A percentile compares a stretch with the other conserved stretches of the same genome.
Conservation (phyloP, 2,329 filamentous ascomycete genomes). For the Aspergillus terreus region DNA sequence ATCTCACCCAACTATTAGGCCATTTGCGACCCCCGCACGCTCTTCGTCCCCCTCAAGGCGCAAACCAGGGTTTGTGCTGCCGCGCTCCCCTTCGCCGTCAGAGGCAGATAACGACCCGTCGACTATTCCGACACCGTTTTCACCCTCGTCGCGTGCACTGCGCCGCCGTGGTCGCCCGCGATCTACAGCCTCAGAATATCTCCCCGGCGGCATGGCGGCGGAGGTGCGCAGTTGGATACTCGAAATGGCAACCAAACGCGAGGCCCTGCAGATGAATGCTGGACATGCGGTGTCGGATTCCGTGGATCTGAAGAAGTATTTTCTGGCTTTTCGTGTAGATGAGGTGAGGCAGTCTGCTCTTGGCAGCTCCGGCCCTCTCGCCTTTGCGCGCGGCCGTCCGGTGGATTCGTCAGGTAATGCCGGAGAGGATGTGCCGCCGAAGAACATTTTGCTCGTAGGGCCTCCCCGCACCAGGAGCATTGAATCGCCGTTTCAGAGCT, state of each 20-base stretch:
- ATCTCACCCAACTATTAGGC: neutral
- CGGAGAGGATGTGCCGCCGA: conserved; percentile 2
- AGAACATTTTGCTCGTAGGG: conserved; percentile 29
- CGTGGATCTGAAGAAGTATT: conserved; percentile 12
- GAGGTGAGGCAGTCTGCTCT: conserved; percentile 15
- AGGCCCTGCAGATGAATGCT: conserved; percentile 12
- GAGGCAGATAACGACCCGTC: conserved; percentile 13
- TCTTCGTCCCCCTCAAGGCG: conserved; percentile 17
- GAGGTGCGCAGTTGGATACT: conserved; percentile 41
- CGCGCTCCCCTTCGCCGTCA: conserved; percentile 32
- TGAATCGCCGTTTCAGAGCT: neutral
- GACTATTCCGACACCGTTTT: conserved; percentile 30
- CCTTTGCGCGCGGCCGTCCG: conserved; percentile 17
- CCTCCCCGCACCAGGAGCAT: conserved; percentile 14
- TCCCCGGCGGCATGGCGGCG: conserved; percentile 38
- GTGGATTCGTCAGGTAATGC: neutral
- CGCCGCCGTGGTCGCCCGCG: conserved; percentile 27
- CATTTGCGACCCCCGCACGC: conserved; percentile 12
- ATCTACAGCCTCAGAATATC: conserved; percentile 22
- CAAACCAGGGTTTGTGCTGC: conserved; percentile 37
- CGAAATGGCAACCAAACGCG: conserved; percentile 33
- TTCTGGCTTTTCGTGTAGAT: conserved; percentile 15
- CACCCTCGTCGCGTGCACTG: conserved; percentile 30
- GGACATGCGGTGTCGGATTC: neutral
- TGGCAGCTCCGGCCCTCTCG: conserved; percentile 23